Conservation (phyloP, 148 eudicot genomes). For the Polygonum maritimum region DNA sequence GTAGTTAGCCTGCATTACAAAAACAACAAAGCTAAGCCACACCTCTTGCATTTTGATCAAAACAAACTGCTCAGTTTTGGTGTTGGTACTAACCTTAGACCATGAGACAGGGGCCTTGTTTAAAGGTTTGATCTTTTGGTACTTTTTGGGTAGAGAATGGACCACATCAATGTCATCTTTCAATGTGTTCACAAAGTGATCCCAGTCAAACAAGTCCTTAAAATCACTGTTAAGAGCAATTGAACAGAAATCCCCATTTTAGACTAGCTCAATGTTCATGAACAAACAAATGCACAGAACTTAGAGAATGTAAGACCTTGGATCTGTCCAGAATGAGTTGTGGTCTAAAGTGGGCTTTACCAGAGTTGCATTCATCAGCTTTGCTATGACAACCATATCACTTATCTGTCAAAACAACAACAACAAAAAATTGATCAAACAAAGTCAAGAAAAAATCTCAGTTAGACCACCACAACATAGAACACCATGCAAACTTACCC, state of each 20-base stretch:
- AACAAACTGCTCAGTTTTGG: no score
- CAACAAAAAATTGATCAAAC: neutral
- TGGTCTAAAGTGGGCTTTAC: slow-evolving; percentile 65
- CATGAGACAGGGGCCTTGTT: slow-evolving; percentile 56
- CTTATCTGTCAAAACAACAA: slow-evolving; percentile 32
- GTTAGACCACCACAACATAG: neutral
- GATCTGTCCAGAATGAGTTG: slow-evolving; percentile 71
- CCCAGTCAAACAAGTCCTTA: slow-evolving; percentile 66
- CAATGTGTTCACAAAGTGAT: slow-evolving; percentile 39
- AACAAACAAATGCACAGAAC: neutral
- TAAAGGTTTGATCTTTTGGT: slow-evolving; percentile 23
- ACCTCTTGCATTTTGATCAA: neutral
- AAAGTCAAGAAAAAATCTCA: neutral
- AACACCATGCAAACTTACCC: slow-evolving; percentile 22
- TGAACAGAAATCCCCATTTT: neutral
- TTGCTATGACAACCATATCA: slow-evolving; percentile 69
- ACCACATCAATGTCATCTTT: slow-evolving; percentile 44
- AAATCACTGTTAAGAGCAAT: slow-evolving; percentile 37
- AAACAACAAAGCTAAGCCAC: neutral
- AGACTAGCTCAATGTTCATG: neutral
- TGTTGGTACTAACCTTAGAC: slow-evolving; percentile 41
- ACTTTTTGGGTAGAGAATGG: slow-evolving; percentile 39
- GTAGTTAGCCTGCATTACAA: slow-evolving; percentile 41
- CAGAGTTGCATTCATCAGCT: slow-evolving; percentile 62
- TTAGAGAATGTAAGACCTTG: slow-evolving; percentile 32